A percentile compares a stretch with the other conserved stretches of the same genome.
Evolutionary conservation across 208 protist species (phyloP).

Genomic region (Trichomonas tenax): DNA sequence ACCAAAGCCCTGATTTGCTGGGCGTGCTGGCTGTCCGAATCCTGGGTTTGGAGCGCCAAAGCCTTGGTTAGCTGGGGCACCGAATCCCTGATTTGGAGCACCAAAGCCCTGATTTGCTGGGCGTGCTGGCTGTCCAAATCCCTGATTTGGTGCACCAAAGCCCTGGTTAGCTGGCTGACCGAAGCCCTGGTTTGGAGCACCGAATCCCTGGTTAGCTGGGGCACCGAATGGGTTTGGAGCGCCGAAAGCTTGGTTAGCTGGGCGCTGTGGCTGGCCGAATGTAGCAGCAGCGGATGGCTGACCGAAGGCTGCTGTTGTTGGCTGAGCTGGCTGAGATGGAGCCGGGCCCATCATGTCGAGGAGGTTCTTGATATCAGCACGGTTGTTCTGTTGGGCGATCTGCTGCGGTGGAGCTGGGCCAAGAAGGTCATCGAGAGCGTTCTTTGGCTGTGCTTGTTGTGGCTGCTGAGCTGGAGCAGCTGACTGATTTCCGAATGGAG

Average conservation of each 20-base stretch:
- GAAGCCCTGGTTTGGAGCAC: too few species aligned
- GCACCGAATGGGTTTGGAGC: not conserved
- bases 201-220: not conserved
- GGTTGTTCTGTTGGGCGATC: not conserved
- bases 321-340: not conserved
- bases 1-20: not conserved
- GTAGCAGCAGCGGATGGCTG: not conserved
- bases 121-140: not conserved
- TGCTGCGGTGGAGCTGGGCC: not conserved
- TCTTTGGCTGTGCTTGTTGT: not conserved
- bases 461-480: not conserved
- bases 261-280: not conserved
- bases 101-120: not conserved
- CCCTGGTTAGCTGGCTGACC: not conserved
- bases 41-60: not conserved
- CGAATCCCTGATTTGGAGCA: not conserved
- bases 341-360: not conserved
- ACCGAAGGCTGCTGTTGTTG: not conserved
- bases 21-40: not conserved
- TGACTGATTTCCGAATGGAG: not conserved
- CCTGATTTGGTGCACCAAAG: not conserved
- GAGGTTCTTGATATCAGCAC: not conserved
- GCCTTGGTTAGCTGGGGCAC: not conserved
- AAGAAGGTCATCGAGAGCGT: not conserved
- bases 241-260: not conserved